These are phyloP conservation scores for Mycena kentingensis DNA, from an alignment of 768 basidiomycete genomes.

Conservation along the genomic window DNA sequence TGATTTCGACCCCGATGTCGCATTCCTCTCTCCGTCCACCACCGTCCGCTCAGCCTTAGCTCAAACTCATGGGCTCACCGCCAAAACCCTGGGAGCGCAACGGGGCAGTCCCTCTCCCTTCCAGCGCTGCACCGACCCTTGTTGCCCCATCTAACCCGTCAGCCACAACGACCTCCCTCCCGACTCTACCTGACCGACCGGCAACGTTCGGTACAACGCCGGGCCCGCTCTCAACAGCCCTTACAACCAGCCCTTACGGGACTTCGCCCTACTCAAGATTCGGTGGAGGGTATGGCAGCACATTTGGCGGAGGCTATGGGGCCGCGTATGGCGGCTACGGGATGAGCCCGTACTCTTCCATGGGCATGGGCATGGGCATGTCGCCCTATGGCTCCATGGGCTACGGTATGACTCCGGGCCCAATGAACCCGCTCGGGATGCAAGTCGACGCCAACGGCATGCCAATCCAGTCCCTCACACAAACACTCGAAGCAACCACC, in stretches of 20 bases:
- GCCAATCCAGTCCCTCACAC: conserved; percentile 72
- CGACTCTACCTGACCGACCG: background rate
- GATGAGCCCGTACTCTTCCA: conserved; percentile 26
- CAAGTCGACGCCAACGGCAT: conserved; percentile 51
- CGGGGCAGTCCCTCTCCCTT: background rate
- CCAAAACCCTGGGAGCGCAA: conserved; percentile 5
- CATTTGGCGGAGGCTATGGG: conserved; percentile 41
- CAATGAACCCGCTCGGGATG: conserved; percentile 49
- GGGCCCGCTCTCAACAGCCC: background rate
- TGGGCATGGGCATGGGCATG: conserved; percentile 31
- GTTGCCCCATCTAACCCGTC: background rate
- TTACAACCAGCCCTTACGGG: conserved; percentile 27
- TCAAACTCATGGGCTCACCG: background rate
- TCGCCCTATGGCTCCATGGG: conserved; percentile 35
- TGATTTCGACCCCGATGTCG: too few relatives aligned
- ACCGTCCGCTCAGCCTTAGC: too few relatives aligned
- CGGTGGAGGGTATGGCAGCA: conserved; percentile 46
- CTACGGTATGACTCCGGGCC: conserved; percentile 41
- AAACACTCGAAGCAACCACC: conserved; percentile 86
- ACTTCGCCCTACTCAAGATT: conserved; percentile 47
- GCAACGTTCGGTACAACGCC: background rate
- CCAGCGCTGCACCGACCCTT: background rate
- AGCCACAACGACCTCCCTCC: background rate
- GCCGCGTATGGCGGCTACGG: conserved; percentile 29
- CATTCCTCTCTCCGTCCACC: too few relatives aligned